Base-by-base conservation (phyloP, 208 protist genomes). In the Wallacemonas sp. region DNA sequence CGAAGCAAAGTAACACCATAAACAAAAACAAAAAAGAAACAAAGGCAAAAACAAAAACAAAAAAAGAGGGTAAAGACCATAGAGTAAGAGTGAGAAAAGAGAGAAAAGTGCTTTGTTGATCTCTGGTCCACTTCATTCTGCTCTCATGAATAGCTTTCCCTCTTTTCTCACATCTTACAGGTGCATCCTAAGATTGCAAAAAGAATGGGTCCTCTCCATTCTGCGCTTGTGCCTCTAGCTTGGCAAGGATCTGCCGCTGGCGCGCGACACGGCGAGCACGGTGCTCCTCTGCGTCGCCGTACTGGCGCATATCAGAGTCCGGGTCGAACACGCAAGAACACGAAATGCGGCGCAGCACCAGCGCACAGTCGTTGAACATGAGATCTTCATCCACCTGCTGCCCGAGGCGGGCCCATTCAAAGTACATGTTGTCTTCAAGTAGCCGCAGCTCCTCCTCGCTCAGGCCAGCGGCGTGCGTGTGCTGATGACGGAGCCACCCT, bases 271-370 rank as follows among this genome's bases (percentile, higher is more conserved):
- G 76, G 45, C 70, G 60, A 42, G 76, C 62, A n/a, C 79, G 75
- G 54, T 49, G 28, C 15, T 60, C 59, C 28, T 75, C 66, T 59
- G 67, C 74, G 41, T 86, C 83, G 21, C 68, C 42, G 44, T 86
- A 86, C n/a, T 64, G 44, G 15, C 79, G 76, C 3, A 72, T 53
- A 47, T 86, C 79, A 24, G 53, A 79, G 45, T 83, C 60, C 2
- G 84, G 65, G 66, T 87, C 86, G 66, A 86, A 90, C 26, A 90
- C 47, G 62, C 80, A 87, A 73, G 86, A 75, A 64, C 72, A 84
- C n/a, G 80, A 90, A n/a, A 87, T 54, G 30, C 77, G 59, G 2
- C 78, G 84, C 68, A 79, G 80, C 24, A 83, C 64, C 3, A 61
- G 54, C 0, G 46, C 46, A 19, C 39, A 66, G 41, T 67, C 70